These are phyloP conservation scores for Solanum infundibuliforme DNA, from an alignment of 257 asterid species.

Conservation along the genomic window DNA sequence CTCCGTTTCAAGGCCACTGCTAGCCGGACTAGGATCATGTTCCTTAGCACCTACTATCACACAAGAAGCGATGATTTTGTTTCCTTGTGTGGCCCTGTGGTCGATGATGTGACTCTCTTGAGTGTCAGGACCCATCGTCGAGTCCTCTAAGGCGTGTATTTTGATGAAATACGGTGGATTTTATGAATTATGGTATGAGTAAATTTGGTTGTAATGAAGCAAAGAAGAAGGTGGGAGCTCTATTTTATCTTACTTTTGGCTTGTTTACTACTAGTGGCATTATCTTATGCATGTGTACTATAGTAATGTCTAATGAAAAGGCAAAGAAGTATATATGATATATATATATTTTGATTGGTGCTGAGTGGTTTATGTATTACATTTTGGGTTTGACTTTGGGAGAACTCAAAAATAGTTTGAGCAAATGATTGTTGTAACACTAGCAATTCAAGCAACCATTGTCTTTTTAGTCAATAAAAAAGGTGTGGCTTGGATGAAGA, in stretches of 20 bases:
- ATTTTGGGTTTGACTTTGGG: neutral
- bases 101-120: constrained; percentile 66
- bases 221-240: neutral
- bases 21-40: constrained; percentile 60
- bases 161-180: neutral
- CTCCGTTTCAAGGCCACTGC: constrained; percentile 55
- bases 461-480: neutral
- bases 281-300: neutral
- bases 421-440: neutral
- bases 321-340: neutral
- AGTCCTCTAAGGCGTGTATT: constrained; percentile 15
- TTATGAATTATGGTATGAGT: neutral
- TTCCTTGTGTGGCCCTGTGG: constrained; percentile 91
- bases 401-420: neutral
- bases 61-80: constrained; percentile 78
- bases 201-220: neutral
- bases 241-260: neutral
- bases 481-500: neutral
- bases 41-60: constrained; percentile 82
- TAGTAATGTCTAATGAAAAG: neutral
- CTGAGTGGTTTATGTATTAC: neutral
- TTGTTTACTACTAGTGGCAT: neutral
- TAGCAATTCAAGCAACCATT: neutral
- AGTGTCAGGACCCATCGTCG: constrained; percentile 56
- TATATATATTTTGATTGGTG: neutral